phyloP scores from a whole-genome alignment of 257 asterid species.

The Oldenlandia corymbosa region DNA sequence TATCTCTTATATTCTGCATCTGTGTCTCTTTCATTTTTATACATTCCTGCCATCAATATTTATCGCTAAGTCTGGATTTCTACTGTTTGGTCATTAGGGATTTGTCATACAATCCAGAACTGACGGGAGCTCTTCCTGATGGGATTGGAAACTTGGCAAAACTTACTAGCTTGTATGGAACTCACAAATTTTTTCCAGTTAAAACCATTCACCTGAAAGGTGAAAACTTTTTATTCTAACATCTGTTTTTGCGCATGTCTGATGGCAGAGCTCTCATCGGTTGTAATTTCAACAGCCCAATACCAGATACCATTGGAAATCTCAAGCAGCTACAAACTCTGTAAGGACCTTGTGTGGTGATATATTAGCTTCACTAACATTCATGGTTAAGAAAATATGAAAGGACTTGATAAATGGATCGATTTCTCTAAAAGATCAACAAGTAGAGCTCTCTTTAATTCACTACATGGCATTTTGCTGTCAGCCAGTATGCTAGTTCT shows the following conservation, averaged over 20 bases:
- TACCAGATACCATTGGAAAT: conserved; percentile 72
- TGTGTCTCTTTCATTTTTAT: neutral
- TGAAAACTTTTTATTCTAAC: neutral
- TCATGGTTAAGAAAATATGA: no score
- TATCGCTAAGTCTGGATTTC: neutral
- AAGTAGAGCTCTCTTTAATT: no score
- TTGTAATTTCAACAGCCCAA: conserved; percentile 65
- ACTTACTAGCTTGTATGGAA: conserved; percentile 69
- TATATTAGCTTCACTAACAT: neutral
- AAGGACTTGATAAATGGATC: neutral
- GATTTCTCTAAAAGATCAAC: neutral
- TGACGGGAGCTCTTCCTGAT: conserved; percentile 64
- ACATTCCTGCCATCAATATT: neutral
- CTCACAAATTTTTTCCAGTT: neutral
- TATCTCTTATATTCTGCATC: neutral
- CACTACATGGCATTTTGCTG: neutral
- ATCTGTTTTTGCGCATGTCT: conserved; percentile 9
- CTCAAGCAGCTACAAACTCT: conserved; percentile 47
- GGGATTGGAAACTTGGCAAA: conserved; percentile 54
- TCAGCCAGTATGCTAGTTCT: neutral
- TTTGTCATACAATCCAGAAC: conserved; percentile 62
- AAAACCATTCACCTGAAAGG: conserved; percentile 1
- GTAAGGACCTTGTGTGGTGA: conserved; percentile 46
- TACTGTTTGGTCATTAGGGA: conserved; percentile 46
- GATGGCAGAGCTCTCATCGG: conserved; percentile 64